Conservation (phyloP, 1,139 yeast genomes). For the Entelexis paramagnoliae region DNA sequence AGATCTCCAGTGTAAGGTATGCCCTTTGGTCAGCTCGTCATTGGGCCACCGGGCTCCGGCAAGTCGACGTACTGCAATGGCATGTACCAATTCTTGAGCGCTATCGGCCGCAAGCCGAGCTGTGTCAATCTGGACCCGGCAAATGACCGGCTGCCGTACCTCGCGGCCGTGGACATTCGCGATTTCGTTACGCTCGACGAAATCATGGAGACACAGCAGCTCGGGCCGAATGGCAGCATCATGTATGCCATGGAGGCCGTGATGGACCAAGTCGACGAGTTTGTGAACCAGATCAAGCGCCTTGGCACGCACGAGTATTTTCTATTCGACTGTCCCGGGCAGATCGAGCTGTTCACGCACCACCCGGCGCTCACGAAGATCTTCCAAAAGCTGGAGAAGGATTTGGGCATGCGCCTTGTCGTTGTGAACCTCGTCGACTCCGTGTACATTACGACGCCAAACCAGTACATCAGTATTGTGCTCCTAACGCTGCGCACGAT, state of each 20-base stretch:
- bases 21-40: conserved; percentile 78
- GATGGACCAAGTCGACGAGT: conserved; percentile 46
- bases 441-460: conserved; percentile 73
- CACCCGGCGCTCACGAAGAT: conserved; percentile 70
- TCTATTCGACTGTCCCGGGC: conserved; percentile 96
- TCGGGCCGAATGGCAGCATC: conserved; percentile 94
- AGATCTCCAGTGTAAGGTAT: conserved; percentile 17
- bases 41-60: conserved; percentile 98
- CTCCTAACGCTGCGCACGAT: conserved; percentile 77
- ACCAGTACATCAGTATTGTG: conserved; percentile 79
- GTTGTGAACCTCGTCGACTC: conserved; percentile 84
- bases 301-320: conserved; percentile 59
- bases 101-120: conserved; percentile 81
- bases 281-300: conserved; percentile 48
- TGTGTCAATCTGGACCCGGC: conserved; percentile 91
- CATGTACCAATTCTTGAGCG: conserved; percentile 77
- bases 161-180: conserved; percentile 76
- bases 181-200: conserved; percentile 83
- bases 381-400: conserved; percentile 58
- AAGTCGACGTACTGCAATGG: conserved; percentile 93
- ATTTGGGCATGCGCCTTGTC: conserved; percentile 60
- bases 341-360: conserved; percentile 89
- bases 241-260: conserved; percentile 72
- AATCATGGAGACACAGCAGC: conserved; percentile 66
- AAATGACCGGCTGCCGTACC: conserved; percentile 71